These are phyloP conservation scores for Maudiozyma barnettii DNA, from an alignment of 805 yeast genomes.

Conservation along the genomic window DNA sequence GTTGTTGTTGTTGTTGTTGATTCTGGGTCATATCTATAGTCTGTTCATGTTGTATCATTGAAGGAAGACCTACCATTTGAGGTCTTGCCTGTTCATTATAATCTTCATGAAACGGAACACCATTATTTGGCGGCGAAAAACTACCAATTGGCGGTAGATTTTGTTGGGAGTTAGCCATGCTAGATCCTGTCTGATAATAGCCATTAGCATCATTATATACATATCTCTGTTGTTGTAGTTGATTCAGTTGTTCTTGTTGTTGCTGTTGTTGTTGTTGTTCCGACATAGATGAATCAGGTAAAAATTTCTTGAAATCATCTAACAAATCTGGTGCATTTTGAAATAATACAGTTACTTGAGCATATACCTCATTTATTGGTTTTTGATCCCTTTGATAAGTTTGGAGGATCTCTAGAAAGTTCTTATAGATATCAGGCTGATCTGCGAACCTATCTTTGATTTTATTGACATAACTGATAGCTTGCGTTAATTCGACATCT, in stretches of 20 bases:
- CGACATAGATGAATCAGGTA: slow-evolving; percentile 54
- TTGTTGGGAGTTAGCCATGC: slow-evolving; percentile 10
- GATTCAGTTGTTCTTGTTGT: slow-evolving; percentile 7
- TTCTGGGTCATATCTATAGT: slow-evolving; percentile 12
- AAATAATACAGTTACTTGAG: slow-evolving; percentile 82
- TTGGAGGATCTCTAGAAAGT: slow-evolving; percentile 86
- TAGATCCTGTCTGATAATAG: slow-evolving; percentile 1
- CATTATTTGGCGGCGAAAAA: slow-evolving; percentile 31
- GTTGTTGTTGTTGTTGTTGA: slow-evolving; percentile 12
- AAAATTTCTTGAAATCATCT: slow-evolving; percentile 89
- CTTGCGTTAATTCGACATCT: slow-evolving; percentile 94
- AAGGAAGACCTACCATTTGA: slow-evolving; percentile 19
- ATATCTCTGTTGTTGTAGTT: slow-evolving; percentile 8
- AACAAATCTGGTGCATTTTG: slow-evolving; percentile 89
- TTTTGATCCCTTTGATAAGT: slow-evolving; percentile 94
- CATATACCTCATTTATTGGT: slow-evolving; percentile 90
- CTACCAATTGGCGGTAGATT: slow-evolving; percentile 32
- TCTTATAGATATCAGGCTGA: slow-evolving; percentile 94
- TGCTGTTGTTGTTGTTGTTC: slow-evolving; percentile 22
- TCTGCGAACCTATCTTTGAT: slow-evolving; percentile 87
- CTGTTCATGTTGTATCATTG: slow-evolving; percentile 18
- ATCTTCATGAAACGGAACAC: slow-evolving; percentile 11
- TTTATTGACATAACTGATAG: slow-evolving; percentile 91
- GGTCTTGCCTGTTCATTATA: slow-evolving; percentile 8
- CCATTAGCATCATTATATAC: slow-evolving; percentile 4